Conservation (phyloP, 345 rosid species). For the Citrus trifoliata region DNA sequence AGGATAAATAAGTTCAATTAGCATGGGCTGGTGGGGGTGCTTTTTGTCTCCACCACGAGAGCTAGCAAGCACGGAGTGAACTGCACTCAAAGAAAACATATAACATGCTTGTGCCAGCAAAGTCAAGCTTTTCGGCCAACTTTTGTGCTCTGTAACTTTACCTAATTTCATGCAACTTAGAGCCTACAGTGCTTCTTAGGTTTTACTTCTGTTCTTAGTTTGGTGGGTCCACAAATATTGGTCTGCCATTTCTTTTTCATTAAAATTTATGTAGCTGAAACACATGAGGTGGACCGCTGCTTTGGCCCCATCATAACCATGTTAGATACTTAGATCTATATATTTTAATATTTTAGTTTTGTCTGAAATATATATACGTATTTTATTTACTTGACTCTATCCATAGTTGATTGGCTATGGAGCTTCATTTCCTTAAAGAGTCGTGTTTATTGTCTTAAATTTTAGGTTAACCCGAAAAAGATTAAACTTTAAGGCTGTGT, state of each 20-base stretch:
- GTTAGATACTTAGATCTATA: no score
- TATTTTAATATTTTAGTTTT: no score
- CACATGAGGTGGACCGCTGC: slow-evolving; percentile 13
- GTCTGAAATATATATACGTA: no score
- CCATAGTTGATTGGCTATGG: slow-evolving; percentile 23
- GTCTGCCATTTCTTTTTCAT: slow-evolving; percentile 23
- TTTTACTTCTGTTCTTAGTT: slow-evolving; percentile 7
- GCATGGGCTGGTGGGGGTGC: slow-evolving; percentile 14
- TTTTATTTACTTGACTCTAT: not conserved
- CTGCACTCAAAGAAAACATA: slow-evolving; percentile 81
- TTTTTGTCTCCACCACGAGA: slow-evolving; percentile 28
- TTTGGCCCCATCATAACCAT: slow-evolving; percentile 30
- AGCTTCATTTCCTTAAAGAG: slow-evolving; percentile 43
- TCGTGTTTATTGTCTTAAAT: slow-evolving; percentile 33
- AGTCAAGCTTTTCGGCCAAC: slow-evolving; percentile 92
- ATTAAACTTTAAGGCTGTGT: slow-evolving; percentile 44
- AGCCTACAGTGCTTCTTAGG: not conserved
- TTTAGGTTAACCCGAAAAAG: slow-evolving; percentile 30
- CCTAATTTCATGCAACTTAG: slow-evolving; percentile 34
- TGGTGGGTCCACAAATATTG: slow-evolving; percentile 28
- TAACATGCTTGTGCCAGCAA: slow-evolving; percentile 53
- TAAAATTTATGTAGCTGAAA: not conserved
- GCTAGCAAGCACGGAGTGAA: slow-evolving; percentile 46
- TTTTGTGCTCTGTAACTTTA: slow-evolving; percentile 23
- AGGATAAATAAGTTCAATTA: not conserved